phyloP scores from a whole-genome alignment of 2,329 filamentous ascomycete species.

The Exophiala spinifera region DNA sequence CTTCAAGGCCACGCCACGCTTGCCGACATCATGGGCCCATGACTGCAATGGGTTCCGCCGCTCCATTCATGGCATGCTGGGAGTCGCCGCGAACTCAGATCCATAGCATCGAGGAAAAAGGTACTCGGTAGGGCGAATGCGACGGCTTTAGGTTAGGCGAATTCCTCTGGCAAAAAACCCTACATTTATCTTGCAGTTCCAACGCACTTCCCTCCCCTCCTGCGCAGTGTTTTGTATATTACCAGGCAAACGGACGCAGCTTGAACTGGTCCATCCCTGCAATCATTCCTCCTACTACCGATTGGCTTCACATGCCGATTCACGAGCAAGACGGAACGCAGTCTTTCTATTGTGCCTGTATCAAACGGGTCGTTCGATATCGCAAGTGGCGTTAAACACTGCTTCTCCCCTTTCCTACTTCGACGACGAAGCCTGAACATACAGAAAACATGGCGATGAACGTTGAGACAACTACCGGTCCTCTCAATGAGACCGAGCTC shows the following conservation, averaged over 20 bases:
- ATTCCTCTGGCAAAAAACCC: neutral
- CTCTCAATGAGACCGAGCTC: conserved; percentile 12
- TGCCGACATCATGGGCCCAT: neutral
- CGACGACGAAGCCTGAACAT: neutral
- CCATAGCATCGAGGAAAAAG: neutral
- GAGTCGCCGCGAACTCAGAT: neutral
- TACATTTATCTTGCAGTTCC: neutral
- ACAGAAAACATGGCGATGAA: neutral
- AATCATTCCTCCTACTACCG: conserved; percentile 5
- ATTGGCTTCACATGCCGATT: conserved; percentile 19
- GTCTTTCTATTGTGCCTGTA: conserved; percentile 16
- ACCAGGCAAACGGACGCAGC: neutral
- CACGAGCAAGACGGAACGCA: conserved; percentile 9
- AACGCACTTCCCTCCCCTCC: neutral
- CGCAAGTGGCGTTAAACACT: conserved; percentile 25
- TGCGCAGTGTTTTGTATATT: neutral
- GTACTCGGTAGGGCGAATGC: neutral
- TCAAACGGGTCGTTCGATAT: conserved; percentile 25
- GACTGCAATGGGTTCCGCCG: neutral
- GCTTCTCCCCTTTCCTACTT: neutral
- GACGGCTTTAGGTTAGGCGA: neutral
- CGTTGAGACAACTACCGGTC: neutral
- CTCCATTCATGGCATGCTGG: neutral
- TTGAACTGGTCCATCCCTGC: neutral
- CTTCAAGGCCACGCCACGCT: neutral